Conservation (phyloP, 2,329 filamentous ascomycete genomes). For the Tolypocladium tropicale region DNA sequence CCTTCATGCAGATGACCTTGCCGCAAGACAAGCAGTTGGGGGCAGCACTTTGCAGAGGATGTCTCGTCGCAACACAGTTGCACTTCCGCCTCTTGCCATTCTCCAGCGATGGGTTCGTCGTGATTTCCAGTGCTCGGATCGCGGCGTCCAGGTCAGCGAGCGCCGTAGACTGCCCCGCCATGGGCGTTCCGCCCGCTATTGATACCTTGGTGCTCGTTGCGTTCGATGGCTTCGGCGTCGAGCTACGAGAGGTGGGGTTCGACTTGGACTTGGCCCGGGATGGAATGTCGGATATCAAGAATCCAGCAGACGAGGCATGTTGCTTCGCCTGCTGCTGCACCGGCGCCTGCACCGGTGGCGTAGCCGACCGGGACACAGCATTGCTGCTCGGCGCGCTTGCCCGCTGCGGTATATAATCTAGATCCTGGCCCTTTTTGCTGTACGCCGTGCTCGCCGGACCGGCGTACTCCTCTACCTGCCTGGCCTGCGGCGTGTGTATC, state of each 20-base stretch:
- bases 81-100: conserved; percentile 54
- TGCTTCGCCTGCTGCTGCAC: conserved; percentile 39
- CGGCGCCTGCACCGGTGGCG: conserved; percentile 18
- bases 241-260: conserved; percentile 39
- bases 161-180: conserved; percentile 70
- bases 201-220: conserved; percentile 53
- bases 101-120: conserved; percentile 68
- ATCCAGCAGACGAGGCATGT: conserved; percentile 54
- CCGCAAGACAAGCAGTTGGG: conserved; percentile 90
- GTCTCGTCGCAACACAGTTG: conserved; percentile 78
- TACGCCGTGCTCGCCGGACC: conserved; percentile 61
- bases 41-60: conserved; percentile 80
- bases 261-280: conserved; percentile 46
- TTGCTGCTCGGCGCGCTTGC: conserved; percentile 28
- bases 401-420: conserved; percentile 59
- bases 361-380: conserved; percentile 25
- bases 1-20: conserved; percentile 90
- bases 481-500: conserved; percentile 53
- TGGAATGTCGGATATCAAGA: conserved; percentile 67
- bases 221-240: conserved; percentile 42
- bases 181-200: conserved; percentile 67
- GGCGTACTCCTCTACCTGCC: conserved; percentile 49
- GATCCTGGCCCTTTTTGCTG: conserved; percentile 58
- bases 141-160: conserved; percentile 66
- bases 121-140: conserved; percentile 82